A percentile compares a stretch with the other conserved stretches of the same genome.
Evolutionary conservation across 2,329 filamentous ascomycete species (phyloP).

Genomic region (Trichoderma semiorbis): DNA sequence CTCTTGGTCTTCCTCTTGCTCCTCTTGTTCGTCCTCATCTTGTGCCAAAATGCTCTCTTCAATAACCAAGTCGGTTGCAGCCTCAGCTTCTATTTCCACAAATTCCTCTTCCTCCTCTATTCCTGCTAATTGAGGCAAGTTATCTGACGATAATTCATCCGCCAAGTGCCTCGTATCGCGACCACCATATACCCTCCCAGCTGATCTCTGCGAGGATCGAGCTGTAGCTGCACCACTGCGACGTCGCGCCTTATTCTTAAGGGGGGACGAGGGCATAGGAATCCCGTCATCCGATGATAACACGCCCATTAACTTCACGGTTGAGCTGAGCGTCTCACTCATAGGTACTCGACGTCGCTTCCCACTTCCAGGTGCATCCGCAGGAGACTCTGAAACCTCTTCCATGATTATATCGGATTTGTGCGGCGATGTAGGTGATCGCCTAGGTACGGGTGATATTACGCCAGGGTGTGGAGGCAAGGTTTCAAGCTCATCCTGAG

Average conservation of each 20-base stretch:
- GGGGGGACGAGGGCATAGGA: constrained; percentile 39
- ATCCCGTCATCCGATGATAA: constrained; percentile 31
- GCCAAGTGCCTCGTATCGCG: constrained; percentile 20
- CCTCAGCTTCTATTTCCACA: not conserved
- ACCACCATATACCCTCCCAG: not conserved
- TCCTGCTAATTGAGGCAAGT: not conserved
- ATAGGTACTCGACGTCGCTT: constrained; percentile 41
- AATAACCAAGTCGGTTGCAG: not conserved
- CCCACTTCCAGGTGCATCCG: constrained; percentile 54
- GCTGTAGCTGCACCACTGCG: constrained; percentile 33
- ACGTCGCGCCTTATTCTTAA: constrained; percentile 39
- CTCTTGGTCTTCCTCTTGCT: constrained; percentile 28
- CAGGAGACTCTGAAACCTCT: constrained; percentile 45
- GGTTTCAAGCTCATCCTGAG: constrained; percentile 24
- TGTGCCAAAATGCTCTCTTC: not conserved
- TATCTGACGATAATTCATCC: constrained; percentile 36
- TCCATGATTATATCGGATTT: constrained; percentile 21
- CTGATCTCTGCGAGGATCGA: constrained; percentile 28
- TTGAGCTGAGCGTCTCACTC: constrained; percentile 37
- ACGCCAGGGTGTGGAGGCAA: constrained; percentile 22
- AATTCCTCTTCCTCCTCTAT: constrained; percentile 12
- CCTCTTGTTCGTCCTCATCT: not conserved
- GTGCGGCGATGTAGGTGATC: constrained; percentile 17
- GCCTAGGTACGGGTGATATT: constrained; percentile 17
- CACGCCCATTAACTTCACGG: constrained; percentile 41